Conservation (phyloP, 768 basidiomycete species). For the Tricholomella constricta region DNA sequence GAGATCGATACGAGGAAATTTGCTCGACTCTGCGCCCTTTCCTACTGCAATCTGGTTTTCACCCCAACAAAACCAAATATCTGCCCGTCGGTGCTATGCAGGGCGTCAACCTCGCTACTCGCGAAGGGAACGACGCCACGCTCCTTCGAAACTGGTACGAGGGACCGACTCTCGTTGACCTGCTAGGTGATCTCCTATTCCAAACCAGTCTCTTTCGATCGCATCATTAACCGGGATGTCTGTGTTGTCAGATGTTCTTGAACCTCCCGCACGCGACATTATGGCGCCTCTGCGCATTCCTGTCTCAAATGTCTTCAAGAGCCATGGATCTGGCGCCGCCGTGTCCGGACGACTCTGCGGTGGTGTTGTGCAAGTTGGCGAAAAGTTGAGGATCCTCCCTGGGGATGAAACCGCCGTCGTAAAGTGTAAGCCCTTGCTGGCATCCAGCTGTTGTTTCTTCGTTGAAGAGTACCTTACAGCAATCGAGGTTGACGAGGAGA, state of each 20-base stretch:
- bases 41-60: constrained; percentile 86
- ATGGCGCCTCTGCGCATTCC: constrained; percentile 80
- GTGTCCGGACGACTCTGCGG: constrained; percentile 84
- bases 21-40: constrained; percentile 74
- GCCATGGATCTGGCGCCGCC: constrained; percentile 74
- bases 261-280: constrained; percentile 80
- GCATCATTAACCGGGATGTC: background rate
- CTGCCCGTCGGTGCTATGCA: constrained; percentile 89
- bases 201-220: background rate
- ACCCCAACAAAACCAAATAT: constrained; percentile 74
- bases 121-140: constrained; percentile 47
- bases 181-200: constrained; percentile 59
- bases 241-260: constrained; percentile 61
- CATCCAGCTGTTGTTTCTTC: background rate
- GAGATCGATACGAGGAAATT: constrained; percentile 85
- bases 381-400: constrained; percentile 82
- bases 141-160: constrained; percentile 74
- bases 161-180: constrained; percentile 82
- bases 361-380: constrained; percentile 91
- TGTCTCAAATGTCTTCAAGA: constrained; percentile 94
- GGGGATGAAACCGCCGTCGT: constrained; percentile 90
- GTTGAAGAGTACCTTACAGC: constrained; percentile 44
- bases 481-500: constrained; percentile 81
- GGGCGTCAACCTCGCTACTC: constrained; percentile 76
- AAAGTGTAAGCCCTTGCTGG: constrained; percentile 45